These are phyloP conservation scores for Hordeum marinum DNA, from an alignment of 176 grass and related monocot genomes.

Conservation along the genomic window DNA sequence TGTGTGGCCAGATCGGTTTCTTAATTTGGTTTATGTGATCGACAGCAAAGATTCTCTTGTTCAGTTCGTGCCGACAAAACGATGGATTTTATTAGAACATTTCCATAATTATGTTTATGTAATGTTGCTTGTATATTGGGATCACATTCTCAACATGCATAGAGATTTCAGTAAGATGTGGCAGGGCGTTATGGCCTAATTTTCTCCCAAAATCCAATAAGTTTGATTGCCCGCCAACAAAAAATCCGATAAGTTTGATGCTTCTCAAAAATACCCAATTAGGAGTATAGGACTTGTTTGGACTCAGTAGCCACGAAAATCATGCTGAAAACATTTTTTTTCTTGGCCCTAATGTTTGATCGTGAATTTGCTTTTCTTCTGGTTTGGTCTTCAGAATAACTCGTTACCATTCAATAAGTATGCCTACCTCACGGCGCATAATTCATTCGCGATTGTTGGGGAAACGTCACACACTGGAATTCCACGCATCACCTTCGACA, in stretches of 20 bases:
- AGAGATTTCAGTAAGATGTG: not conserved
- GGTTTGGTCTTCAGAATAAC: slow-evolving; percentile 48
- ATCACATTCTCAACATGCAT: not conserved
- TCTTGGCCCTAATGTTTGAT: not conserved
- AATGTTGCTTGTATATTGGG: not conserved
- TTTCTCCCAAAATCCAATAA: not conserved
- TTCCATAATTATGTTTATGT: not conserved
- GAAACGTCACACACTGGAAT: slow-evolving; percentile 81
- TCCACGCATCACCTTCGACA: slow-evolving; percentile 66
- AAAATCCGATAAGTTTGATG: not conserved
- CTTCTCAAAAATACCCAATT: not conserved
- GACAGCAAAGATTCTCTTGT: not conserved
- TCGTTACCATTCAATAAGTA: slow-evolving; percentile 95
- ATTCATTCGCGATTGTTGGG: slow-evolving; percentile 62
- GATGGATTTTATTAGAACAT: not conserved
- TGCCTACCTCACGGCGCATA: slow-evolving; percentile 84
- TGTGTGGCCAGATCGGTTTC: not conserved
- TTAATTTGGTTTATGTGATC: not conserved
- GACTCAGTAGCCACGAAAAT: not conserved
- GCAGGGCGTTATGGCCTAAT: not conserved
- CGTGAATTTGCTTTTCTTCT: slow-evolving; percentile 1
- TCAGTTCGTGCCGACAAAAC: not conserved
- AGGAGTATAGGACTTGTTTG: not conserved
- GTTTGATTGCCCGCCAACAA: not conserved
- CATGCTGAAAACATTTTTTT: not conserved